Percentiles rank a stretch among this genome's conserved stretches.
Conservation (phyloP, 352 stramenopile species). For the Elongisporangium anandrum region DNA sequence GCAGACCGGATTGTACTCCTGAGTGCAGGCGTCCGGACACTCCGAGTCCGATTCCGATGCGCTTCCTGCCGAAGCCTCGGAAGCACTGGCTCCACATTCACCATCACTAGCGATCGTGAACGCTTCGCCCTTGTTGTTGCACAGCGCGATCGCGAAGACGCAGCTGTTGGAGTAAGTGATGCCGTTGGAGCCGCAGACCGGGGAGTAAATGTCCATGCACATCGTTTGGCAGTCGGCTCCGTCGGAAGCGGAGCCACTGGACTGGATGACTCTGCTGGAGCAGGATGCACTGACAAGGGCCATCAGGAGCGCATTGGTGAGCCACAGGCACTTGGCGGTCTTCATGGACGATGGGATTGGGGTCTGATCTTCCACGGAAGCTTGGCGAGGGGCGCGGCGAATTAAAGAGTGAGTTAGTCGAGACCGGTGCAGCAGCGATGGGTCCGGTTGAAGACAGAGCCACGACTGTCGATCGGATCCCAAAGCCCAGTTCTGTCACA, state of each 20-base stretch:
- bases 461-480: not conserved
- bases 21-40: slow-evolving; percentile 6
- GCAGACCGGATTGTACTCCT: slow-evolving; percentile 23
- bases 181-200: slow-evolving; percentile 15
- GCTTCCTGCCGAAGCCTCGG: not conserved
- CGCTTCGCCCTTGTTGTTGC: slow-evolving; percentile 1
- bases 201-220: not conserved
- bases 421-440: not conserved
- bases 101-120: not conserved
- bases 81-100: not conserved
- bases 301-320: not conserved
- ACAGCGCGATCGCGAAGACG: slow-evolving; percentile 9
- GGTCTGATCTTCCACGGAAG: not conserved
- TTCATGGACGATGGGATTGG: not conserved
- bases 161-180: slow-evolving; percentile 12
- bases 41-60: not conserved
- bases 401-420: not conserved
- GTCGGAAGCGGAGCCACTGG: not conserved
- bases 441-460: not conserved
- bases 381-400: not conserved
- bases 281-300: not conserved
- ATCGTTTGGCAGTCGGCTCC: not conserved
- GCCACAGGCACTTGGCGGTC: not conserved
- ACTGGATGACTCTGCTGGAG: not conserved
- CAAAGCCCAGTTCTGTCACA: not conserved